A percentile compares a stretch with the other conserved stretches of the same genome.
Evolutionary conservation across 2,329 filamentous ascomycete genomes (phyloP).

Genomic region (Pseudocercospora fijiensis): DNA sequence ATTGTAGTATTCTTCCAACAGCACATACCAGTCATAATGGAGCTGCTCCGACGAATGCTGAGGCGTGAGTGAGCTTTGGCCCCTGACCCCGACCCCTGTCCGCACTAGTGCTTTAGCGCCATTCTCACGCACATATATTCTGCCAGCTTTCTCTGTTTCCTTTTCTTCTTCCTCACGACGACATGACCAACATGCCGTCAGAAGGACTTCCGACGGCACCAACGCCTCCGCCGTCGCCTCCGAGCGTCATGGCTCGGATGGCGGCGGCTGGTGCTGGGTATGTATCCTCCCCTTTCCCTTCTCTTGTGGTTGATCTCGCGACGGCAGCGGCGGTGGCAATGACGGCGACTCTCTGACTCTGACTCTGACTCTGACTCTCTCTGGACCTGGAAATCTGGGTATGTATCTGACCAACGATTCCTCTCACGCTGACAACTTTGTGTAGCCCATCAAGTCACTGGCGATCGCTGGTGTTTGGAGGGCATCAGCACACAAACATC

Average conservation of each 20-base stretch:
- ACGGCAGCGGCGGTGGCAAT: neutral
- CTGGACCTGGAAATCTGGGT: neutral
- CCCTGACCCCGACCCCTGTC: neutral
- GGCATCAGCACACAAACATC: neutral
- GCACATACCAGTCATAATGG: neutral
- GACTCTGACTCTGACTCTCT: neutral
- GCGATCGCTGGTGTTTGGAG: neutral
- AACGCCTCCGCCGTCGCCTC: neutral
- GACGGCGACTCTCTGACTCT: neutral
- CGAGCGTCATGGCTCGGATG: neutral
- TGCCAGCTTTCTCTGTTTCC: neutral
- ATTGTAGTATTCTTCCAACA: neutral
- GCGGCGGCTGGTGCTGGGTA: slow-evolving; percentile 2
- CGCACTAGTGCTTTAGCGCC: neutral
- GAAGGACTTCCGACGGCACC: neutral
- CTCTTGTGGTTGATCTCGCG: neutral
- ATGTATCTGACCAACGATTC: neutral
- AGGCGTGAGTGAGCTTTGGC: neutral
- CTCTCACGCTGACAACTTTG: neutral
- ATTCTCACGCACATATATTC: neutral
- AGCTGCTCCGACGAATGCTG: neutral
- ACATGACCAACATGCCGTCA: neutral
- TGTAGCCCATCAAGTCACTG: slow-evolving; percentile 4
- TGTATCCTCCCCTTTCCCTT: neutral
- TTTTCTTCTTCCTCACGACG: neutral